Conservation (phyloP, 176 grass and related monocot species). For the Olyra latifolia region DNA sequence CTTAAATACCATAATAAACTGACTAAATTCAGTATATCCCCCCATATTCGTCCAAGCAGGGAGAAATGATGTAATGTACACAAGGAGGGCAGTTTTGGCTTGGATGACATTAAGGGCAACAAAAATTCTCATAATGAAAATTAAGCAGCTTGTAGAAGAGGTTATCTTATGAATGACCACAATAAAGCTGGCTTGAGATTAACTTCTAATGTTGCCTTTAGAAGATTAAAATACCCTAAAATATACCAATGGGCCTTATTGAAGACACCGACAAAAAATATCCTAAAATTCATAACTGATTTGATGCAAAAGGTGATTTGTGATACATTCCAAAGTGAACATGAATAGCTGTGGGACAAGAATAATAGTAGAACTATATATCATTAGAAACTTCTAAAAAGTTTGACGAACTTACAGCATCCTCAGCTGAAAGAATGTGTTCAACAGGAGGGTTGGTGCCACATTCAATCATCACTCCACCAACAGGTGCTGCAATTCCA, state of each 20-base stretch:
- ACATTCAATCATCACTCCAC: constrained; percentile 85
- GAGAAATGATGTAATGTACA: not conserved
- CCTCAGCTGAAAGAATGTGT: constrained; percentile 79
- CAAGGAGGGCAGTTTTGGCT: not conserved
- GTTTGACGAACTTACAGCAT: constrained; percentile 63
- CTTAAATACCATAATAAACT: not conserved
- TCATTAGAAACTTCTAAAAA: not conserved
- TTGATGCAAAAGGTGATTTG: not conserved
- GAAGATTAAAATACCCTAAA: not conserved
- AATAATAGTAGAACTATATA: constrained; percentile 5
- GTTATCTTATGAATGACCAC: not conserved
- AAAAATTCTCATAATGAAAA: not conserved
- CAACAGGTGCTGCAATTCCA: constrained; percentile 57
- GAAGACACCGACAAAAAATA: not conserved
- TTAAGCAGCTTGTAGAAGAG: not conserved
- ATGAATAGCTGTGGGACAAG: not conserved
- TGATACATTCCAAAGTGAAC: not conserved
- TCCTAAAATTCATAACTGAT: not conserved
- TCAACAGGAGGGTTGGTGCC: constrained; percentile 67
- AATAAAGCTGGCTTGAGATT: not conserved
- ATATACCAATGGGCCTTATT: not conserved
- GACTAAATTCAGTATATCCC: not conserved
- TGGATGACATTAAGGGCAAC: not conserved
- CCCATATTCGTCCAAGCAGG: not conserved
- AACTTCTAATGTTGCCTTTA: not conserved